Evolutionary conservation across 495 filamentous ascomycete species (phyloP), one percentile per base, ranked within the genome.

Genomic region (Tirmania nivea): DNA sequence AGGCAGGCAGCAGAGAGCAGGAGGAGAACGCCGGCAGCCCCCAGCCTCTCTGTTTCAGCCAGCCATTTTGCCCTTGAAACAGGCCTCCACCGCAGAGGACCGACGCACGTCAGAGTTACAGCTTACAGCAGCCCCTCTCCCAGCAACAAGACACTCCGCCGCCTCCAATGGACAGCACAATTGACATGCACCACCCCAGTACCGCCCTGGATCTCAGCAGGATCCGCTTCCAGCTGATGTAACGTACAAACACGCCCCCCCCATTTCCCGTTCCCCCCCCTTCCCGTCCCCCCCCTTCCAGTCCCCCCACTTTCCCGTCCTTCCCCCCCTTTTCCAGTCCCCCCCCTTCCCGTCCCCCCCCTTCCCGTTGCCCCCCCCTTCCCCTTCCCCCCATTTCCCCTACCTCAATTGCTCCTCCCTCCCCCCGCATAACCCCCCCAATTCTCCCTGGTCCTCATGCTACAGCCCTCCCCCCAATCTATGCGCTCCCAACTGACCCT

Each of bases 181-280:
- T 96, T 60, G 86, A 95, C 67, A 76, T 94, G 35, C 83, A 77
- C 14, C 80, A 95, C 68, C 73, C 76, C 60, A 76, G 76, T 57
- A 82, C 86, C 70, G 88, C 88, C 34, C 71, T 97, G 59, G 87
- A 95, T 60, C 75, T 97, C 36, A 72, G 80, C 45, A 89, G 89
- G 63, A 97, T 97, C 67, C 84, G 90, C 56, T 93, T 84, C 69
- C 89, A 97, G 67, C 69, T 97, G 52, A 94, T 96, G 88, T 94
- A 31, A 31, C 25, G 25, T 31, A 31, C 25, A 31, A 31, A 25
- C 5, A 25, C 25, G 25, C 25, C 25, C 25, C 3, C 4, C 25
- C 25, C 25, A 68, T 69, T 79, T 61, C 14, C 17, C 11, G 19
- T 34, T 21, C 21, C 25, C 59, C 48, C 11, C 39, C 39, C 4